Conservation (phyloP, 768 basidiomycete species). For the Mycena galopus region DNA sequence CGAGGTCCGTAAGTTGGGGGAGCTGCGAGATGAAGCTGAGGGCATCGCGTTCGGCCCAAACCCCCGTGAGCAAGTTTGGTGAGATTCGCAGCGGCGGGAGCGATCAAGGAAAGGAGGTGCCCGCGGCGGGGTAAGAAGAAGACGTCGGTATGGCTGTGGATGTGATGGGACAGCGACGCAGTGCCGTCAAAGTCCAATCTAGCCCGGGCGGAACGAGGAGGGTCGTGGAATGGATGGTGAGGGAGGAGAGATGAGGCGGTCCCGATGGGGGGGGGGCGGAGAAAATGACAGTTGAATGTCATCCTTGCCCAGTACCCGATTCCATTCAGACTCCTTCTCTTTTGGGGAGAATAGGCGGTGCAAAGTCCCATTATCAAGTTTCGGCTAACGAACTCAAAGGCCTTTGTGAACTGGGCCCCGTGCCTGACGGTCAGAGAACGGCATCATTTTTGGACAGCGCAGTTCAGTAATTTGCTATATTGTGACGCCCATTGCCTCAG, state of each 20-base stretch:
- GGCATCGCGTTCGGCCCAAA: no score
- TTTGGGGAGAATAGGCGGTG: neutral
- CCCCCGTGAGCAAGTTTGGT: no score
- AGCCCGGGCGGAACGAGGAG: slow-evolving; percentile 9
- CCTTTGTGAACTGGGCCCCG: neutral
- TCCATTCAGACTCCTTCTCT: no score
- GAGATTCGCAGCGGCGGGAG: no score
- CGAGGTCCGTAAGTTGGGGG: no score
- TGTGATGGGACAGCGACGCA: neutral
- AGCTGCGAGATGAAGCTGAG: no score
- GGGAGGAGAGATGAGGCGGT: neutral
- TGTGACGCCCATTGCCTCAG: neutral
- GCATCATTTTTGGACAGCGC: neutral
- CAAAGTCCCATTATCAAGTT: no score
- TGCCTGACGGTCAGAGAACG: neutral
- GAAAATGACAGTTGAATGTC: neutral
- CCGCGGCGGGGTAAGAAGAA: no score
- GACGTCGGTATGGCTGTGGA: neutral
- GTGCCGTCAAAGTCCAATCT: neutral
- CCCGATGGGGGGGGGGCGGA: neutral
- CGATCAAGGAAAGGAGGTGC: no score
- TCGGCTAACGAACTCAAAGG: no score
- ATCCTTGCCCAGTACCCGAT: neutral
- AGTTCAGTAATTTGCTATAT: neutral
- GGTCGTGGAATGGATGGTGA: neutral